A percentile compares a stretch with the other conserved stretches of the same genome.
Conservation (phyloP, 106 monocot genomes). For the Hemerocallis citrina region DNA sequence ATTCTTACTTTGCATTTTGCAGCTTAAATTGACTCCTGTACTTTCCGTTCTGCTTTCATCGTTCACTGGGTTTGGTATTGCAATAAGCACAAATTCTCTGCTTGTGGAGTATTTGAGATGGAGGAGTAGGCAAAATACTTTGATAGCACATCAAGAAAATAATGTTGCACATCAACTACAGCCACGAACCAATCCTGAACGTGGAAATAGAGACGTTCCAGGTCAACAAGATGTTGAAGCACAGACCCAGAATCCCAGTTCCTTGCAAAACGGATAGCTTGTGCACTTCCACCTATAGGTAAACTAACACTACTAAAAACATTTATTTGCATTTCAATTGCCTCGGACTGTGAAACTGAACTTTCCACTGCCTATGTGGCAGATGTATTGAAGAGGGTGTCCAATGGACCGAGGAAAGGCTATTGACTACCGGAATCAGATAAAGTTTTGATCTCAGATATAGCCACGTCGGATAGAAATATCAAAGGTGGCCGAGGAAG, state of each 20-base stretch:
- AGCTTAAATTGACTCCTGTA: slow-evolving; percentile 66
- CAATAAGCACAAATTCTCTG: slow-evolving; percentile 80
- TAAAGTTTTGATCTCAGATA: too few relatives aligned
- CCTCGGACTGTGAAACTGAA: too few relatives aligned
- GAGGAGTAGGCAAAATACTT: slow-evolving; percentile 51
- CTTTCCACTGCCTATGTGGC: too few relatives aligned
- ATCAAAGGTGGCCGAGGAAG: too few relatives aligned
- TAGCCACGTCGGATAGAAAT: too few relatives aligned
- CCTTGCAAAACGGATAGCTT: slow-evolving; percentile 9
- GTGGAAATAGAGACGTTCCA: neutral
- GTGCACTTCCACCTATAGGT: too few relatives aligned
- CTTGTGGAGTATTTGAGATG: slow-evolving; percentile 80
- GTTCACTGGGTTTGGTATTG: slow-evolving; percentile 95
- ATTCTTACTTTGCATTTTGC: slow-evolving; percentile 10
- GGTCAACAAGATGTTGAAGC: slow-evolving; percentile 24
- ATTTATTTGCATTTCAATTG: too few relatives aligned
- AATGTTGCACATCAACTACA: slow-evolving; percentile 10
- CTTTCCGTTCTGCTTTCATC: slow-evolving; percentile 88
- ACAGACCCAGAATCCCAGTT: slow-evolving; percentile 13
- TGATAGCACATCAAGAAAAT: slow-evolving; percentile 24
- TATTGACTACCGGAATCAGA: too few relatives aligned
- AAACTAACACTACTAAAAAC: too few relatives aligned
- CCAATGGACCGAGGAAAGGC: too few relatives aligned
- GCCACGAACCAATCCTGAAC: slow-evolving; percentile 10
- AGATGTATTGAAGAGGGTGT: too few relatives aligned